These are phyloP conservation scores for Talaromyces sp. DNA, from an alignment of 2,329 filamentous ascomycete genomes.

Conservation along the genomic window DNA sequence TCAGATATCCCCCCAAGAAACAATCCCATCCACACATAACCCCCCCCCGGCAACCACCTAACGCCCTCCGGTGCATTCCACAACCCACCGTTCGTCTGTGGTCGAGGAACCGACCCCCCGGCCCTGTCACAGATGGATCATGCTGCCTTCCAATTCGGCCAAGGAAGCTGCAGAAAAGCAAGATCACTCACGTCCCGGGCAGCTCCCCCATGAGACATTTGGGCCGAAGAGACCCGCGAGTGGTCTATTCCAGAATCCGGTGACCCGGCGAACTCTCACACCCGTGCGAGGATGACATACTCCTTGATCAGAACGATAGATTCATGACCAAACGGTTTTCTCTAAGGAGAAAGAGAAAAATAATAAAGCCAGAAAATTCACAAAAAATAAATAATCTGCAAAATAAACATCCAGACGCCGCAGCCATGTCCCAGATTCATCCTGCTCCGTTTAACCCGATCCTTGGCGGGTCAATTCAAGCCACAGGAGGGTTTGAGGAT, in stretches of 20 bases:
- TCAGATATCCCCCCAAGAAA: no score
- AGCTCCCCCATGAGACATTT: slow-evolving; percentile 30
- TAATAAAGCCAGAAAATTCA: neutral
- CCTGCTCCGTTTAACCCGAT: slow-evolving; percentile 25
- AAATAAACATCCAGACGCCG: slow-evolving; percentile 4
- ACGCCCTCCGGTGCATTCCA: slow-evolving; percentile 27
- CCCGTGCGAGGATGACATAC: slow-evolving; percentile 27
- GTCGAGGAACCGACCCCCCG: slow-evolving; percentile 23
- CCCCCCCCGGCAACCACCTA: neutral
- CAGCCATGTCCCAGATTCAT: slow-evolving; percentile 14
- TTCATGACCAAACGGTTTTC: neutral
- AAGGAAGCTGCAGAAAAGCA: slow-evolving; percentile 23
- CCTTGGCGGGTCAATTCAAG: slow-evolving; percentile 26
- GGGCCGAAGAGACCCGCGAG: slow-evolving; percentile 27
- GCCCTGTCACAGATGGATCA: slow-evolving; percentile 23
- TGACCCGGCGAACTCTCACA: slow-evolving; percentile 29
- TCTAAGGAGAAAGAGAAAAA: neutral
- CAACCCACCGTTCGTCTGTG: slow-evolving; percentile 13
- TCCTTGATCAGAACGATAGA: neutral
- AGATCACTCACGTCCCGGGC: slow-evolving; percentile 19
- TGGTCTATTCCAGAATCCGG: slow-evolving; percentile 32
- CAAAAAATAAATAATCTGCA: neutral
- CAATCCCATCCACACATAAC: no score
- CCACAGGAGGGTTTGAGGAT: slow-evolving; percentile 20
- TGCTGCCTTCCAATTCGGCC: slow-evolving; percentile 25